Percentiles rank a stretch among this genome's conserved stretches.
These are phyloP conservation scores for Hordeum pubiflorum DNA, from an alignment of 202 grass and related monocot genomes.

Conservation along the genomic window DNA sequence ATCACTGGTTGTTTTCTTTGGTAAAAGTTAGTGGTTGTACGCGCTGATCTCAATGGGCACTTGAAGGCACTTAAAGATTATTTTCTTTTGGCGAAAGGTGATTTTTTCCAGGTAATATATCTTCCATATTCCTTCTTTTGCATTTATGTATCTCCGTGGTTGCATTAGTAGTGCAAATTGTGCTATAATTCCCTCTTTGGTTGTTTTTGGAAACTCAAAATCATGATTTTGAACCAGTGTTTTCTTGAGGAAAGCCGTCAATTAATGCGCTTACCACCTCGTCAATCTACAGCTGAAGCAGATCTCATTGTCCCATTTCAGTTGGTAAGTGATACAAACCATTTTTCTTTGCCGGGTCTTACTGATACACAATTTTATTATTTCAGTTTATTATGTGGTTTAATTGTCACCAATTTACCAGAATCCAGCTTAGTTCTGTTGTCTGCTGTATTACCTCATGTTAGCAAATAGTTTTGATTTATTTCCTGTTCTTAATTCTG, in stretches of 20 bases:
- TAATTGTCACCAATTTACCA: background rate
- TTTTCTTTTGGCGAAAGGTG: slow-evolving; percentile 98
- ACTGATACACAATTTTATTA: slow-evolving; percentile 7
- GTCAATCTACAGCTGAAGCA: slow-evolving; percentile 97
- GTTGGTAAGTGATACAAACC: slow-evolving; percentile 46
- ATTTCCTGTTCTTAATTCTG: slow-evolving; percentile 30
- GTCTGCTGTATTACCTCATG: background rate
- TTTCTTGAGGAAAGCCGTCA: slow-evolving; percentile 93
- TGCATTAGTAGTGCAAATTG: background rate
- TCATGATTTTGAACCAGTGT: slow-evolving; percentile 50
- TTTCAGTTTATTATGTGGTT: background rate
- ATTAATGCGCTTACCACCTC: slow-evolving; percentile 85
- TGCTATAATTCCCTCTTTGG: background rate
- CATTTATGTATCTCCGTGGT: background rate
- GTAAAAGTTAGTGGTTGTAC: slow-evolving; percentile 92
- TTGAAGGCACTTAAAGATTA: slow-evolving; percentile 97
- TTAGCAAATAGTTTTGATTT: slow-evolving; percentile 7
- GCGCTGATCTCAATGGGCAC: slow-evolving; percentile 95
- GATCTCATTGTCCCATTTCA: slow-evolving; percentile 96
- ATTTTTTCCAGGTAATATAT: slow-evolving; percentile 89
- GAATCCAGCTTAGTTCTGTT: slow-evolving; percentile 9
- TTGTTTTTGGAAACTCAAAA: background rate
- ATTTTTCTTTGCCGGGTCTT: background rate
- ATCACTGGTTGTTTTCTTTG: slow-evolving; percentile 33
- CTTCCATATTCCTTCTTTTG: background rate